Evolutionary conservation across 176 grass and related monocot species (phyloP), one percentile per base, ranked within the genome.

Genomic region (Aechmea fasciata): DNA sequence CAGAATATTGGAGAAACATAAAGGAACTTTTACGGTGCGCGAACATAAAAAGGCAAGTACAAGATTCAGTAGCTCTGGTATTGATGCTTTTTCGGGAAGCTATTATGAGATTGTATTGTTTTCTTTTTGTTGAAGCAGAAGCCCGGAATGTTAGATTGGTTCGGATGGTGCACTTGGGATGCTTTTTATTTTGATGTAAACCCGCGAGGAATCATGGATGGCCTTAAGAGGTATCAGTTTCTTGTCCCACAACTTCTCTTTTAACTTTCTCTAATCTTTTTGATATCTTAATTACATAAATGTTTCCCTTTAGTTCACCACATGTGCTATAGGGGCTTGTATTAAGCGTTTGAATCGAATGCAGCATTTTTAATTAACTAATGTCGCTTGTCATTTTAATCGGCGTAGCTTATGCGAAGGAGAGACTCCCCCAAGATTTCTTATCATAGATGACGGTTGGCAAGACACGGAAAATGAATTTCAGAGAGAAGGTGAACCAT

Each of bases 161-260:
- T 77, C 69, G 74, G 74, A 10, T 77, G 74, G 74, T 77, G 74
- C 51, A 77, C 74, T 50, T 77, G 74, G 74, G 74, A 77, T 69
- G 74, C 74, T 61, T 77, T 77, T 52, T 77, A 77, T 49, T 77
- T 77, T 61, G 74, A 69, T 69, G 74, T 77, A 48, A 57, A 69
- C 59, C 74, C 74, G 14, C 6, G 49, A 68, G 74, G 74, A 59
- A 77, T 77, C 24, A 52, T 68, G 54, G 74, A 77, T 49, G 74
- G 74, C 8, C 52, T 77, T 11, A 77, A 77, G 11, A 77, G 74
- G 74, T 77, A 68, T 57, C 12, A 1, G 47, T 33, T 3, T 47
- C 28, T 51, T 18, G 51, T 22, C 33, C 24, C 12, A 59, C 19
- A n/a, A 20, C 54, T 18, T 59, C 6, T 59, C 15, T 59, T 59